Evolutionary conservation across 257 asterid genomes (phyloP).

Genomic region (Rhazya stricta): DNA sequence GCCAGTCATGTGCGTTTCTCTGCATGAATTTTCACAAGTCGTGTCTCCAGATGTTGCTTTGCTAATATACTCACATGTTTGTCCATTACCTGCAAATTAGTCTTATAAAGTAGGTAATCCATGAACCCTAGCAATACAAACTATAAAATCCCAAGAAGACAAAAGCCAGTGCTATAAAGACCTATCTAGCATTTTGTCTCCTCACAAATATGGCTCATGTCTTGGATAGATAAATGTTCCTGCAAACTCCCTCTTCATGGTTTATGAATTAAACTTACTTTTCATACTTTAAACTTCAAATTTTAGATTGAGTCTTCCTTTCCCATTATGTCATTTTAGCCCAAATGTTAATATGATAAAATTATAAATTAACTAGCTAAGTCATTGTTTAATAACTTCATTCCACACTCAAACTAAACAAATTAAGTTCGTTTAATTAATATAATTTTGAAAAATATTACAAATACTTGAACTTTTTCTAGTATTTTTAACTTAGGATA

Average conservation of each 20-base stretch:
- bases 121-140: not conserved
- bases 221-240: not conserved
- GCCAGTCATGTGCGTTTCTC: constrained; percentile 87
- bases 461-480: too few relatives aligned
- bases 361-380: too few relatives aligned
- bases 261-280: too few relatives aligned
- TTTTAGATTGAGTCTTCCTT: too few relatives aligned
- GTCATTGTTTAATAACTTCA: too few relatives aligned
- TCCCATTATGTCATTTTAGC: too few relatives aligned
- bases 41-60: constrained; percentile 85
- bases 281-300: too few relatives aligned
- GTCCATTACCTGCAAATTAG: constrained; percentile 69
- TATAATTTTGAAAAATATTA: too few relatives aligned
- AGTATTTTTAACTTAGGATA: too few relatives aligned
- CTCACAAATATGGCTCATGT: not conserved
- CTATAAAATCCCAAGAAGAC: not conserved
- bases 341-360: too few relatives aligned
- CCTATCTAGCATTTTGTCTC: constrained; percentile 1
- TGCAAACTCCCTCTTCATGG: not conserved
- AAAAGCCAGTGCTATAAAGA: not conserved
- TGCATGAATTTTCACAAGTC: constrained; percentile 85
- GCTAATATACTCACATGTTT: constrained; percentile 83
- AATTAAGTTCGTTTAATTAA: too few relatives aligned
- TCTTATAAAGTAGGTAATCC: not conserved
- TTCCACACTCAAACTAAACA: too few relatives aligned